Percentiles rank a stretch among this genome's conserved stretches.
These are phyloP conservation scores for Conoideocrella luteorostrata DNA, from an alignment of 2,329 filamentous ascomycete genomes.

Conservation along the genomic window DNA sequence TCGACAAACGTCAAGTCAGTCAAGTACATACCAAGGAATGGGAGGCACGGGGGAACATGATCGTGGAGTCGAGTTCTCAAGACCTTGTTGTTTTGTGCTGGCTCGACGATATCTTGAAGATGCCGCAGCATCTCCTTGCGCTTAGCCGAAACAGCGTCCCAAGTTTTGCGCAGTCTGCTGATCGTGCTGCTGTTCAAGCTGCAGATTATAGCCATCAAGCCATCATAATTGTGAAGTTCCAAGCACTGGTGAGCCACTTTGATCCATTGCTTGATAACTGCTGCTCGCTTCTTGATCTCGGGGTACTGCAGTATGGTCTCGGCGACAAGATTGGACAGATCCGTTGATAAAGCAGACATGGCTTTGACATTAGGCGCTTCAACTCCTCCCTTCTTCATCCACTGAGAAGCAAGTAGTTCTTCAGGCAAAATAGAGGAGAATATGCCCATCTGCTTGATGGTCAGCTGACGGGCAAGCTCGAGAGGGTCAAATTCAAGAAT, in stretches of 20 bases:
- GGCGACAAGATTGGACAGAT: slow-evolving; percentile 85
- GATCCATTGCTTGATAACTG: slow-evolving; percentile 95
- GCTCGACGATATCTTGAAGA: slow-evolving; percentile 79
- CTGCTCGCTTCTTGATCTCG: slow-evolving; percentile 88
- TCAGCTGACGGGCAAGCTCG: slow-evolving; percentile 87
- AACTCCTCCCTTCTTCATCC: slow-evolving; percentile 80
- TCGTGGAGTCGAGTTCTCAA: slow-evolving; percentile 77
- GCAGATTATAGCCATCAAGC: slow-evolving; percentile 94
- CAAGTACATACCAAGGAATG: slow-evolving; percentile 92
- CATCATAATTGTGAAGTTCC: slow-evolving; percentile 92
- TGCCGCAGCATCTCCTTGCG: slow-evolving; percentile 73
- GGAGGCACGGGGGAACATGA: slow-evolving; percentile 84
- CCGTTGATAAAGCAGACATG: slow-evolving; percentile 88
- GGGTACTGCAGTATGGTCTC: slow-evolving; percentile 83
- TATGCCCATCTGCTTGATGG: slow-evolving; percentile 82
- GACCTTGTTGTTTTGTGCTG: slow-evolving; percentile 83
- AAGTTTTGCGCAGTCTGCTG: slow-evolving; percentile 78
- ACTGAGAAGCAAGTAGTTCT: slow-evolving; percentile 84
- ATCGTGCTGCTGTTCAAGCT: slow-evolving; percentile 90
- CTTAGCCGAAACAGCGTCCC: slow-evolving; percentile 81
- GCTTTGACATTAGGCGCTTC: slow-evolving; percentile 85
- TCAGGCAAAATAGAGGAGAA: slow-evolving; percentile 91
- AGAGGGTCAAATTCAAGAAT: slow-evolving; percentile 88
- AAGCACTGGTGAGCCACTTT: slow-evolving; percentile 85
- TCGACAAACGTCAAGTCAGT: slow-evolving; percentile 96